Conservation (phyloP, 768 basidiomycete genomes). For the Hebeloma cylindrosporum region DNA sequence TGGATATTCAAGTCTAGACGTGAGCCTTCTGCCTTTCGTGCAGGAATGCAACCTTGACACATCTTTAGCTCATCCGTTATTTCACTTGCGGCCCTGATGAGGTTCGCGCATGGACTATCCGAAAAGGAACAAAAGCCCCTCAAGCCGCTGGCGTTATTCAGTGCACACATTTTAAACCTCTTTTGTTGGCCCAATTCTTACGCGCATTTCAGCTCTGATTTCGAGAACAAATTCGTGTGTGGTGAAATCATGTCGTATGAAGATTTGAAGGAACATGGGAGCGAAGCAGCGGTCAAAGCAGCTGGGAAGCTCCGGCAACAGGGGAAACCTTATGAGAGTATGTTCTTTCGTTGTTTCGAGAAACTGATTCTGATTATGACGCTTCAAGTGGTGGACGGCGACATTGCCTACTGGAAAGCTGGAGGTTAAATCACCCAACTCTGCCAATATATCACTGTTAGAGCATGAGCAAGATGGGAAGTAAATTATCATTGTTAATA, state of each 20-base stretch:
- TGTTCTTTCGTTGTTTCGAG: conserved; percentile 28
- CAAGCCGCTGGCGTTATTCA: conserved; percentile 99
- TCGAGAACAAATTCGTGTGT: conserved; percentile 97
- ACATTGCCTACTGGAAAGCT: conserved; percentile 91
- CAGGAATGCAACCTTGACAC: conserved; percentile 2
- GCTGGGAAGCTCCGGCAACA: conserved; percentile 94
- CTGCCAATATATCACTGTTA: neutral
- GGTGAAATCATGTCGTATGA: conserved; percentile 95
- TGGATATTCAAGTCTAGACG: conserved; percentile 85
- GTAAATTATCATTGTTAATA: too few relatives aligned
- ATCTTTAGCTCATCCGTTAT: conserved; percentile 82
- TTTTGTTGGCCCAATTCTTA: neutral
- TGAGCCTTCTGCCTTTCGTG: conserved; percentile 34
- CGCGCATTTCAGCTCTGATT: conserved; percentile 70
- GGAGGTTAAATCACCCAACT: conserved; percentile 46
- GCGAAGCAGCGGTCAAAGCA: conserved; percentile 89
- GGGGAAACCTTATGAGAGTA: conserved; percentile 95
- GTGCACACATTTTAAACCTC: conserved; percentile 41
- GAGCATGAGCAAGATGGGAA: too few relatives aligned
- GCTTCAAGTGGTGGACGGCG: conserved; percentile 74
- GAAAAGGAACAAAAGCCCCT: conserved; percentile 91
- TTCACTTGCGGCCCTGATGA: conserved; percentile 98
- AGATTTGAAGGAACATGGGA: conserved; percentile 89
- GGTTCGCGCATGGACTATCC: conserved; percentile 97
- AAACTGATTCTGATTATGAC: conserved; percentile 9